These are phyloP conservation scores for Colletotrichum chrysophilum DNA, from an alignment of 2,329 filamentous ascomycete genomes.

Conservation along the genomic window DNA sequence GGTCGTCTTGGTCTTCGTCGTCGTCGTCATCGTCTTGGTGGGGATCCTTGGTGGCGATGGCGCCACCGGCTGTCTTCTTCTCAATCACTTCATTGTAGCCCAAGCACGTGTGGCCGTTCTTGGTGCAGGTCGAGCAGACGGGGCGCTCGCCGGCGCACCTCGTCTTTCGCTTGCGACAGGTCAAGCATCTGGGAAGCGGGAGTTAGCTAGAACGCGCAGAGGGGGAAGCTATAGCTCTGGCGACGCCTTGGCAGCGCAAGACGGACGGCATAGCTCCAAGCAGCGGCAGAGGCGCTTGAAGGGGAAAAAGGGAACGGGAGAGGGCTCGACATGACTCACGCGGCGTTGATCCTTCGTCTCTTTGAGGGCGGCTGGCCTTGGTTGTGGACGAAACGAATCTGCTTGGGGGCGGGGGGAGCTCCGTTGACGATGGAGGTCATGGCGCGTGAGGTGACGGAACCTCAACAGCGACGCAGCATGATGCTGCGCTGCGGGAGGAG, in stretches of 20 bases:
- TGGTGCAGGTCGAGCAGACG: slow-evolving; percentile 73
- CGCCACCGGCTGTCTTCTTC: slow-evolving; percentile 38
- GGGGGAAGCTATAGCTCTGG: not conserved
- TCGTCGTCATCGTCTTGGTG: slow-evolving; percentile 31
- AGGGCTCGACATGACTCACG: slow-evolving; percentile 55
- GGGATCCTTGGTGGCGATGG: slow-evolving; percentile 14
- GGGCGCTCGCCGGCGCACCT: slow-evolving; percentile 77
- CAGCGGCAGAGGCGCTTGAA: not conserved
- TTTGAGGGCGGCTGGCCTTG: slow-evolving; percentile 83
- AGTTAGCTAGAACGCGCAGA: not conserved
- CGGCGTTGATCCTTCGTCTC: slow-evolving; percentile 78
- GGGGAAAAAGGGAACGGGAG: not conserved
- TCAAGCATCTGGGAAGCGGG: slow-evolving; percentile 60
- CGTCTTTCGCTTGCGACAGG: slow-evolving; percentile 78
- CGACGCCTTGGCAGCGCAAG: not conserved
- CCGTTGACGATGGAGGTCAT: slow-evolving; percentile 40
- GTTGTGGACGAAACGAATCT: slow-evolving; percentile 82
- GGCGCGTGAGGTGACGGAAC: slow-evolving; percentile 18
- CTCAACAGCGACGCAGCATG: slow-evolving; percentile 20
- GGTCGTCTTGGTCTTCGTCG: slow-evolving; percentile 32
- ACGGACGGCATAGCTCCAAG: not conserved
- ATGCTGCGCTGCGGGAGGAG: slow-evolving; percentile 15
- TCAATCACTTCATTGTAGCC: slow-evolving; percentile 66
- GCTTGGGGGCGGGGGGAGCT: slow-evolving; percentile 53
- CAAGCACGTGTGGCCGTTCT: slow-evolving; percentile 72